A percentile compares a stretch with the other conserved stretches of the same genome.
Conservation (phyloP, 345 rosid genomes). For the Arabidopsis suecica region DNA sequence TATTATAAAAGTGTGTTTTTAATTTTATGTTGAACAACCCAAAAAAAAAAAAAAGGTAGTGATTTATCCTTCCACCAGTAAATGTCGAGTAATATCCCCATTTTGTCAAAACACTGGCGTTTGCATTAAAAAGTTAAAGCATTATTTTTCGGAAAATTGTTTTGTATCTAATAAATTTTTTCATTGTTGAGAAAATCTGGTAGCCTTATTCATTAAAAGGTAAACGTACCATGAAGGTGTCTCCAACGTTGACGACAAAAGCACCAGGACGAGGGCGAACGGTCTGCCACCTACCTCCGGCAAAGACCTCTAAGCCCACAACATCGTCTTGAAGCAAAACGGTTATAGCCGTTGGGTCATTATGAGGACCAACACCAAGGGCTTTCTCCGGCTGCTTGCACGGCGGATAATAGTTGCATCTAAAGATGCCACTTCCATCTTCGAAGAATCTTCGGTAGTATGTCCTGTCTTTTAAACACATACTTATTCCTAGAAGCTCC, state of each 20-base stretch:
- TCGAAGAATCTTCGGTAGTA: slow-evolving; percentile 48
- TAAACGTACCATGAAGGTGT: slow-evolving; percentile 57
- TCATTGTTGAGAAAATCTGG: not conserved
- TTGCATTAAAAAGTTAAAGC: not conserved
- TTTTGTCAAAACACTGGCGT: not conserved
- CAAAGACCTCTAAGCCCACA: slow-evolving; percentile 57
- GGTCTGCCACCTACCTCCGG: slow-evolving; percentile 47
- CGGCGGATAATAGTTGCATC: slow-evolving; percentile 61
- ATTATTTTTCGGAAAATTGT: not conserved
- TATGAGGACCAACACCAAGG: slow-evolving; percentile 62
- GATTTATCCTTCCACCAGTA: not conserved
- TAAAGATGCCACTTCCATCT: slow-evolving; percentile 50
- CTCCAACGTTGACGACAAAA: slow-evolving; percentile 65
- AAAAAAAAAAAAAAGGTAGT: too few relatives aligned
- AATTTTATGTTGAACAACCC: not conserved
- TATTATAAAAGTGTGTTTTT: not conserved
- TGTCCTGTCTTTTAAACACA: slow-evolving; percentile 48
- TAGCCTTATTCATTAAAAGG: slow-evolving; percentile 4
- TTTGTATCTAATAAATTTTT: not conserved
- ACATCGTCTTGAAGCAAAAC: slow-evolving; percentile 63
- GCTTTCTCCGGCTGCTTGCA: slow-evolving; percentile 52
- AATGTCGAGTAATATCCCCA: not conserved
- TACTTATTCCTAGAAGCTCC: slow-evolving; percentile 41
- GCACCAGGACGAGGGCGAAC: slow-evolving; percentile 54
- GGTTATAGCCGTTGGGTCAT: slow-evolving; percentile 47